Evolutionary conservation across 371 early-diverging fungal species (phyloP).

Genomic region (Conidiobolus incongruus): DNA sequence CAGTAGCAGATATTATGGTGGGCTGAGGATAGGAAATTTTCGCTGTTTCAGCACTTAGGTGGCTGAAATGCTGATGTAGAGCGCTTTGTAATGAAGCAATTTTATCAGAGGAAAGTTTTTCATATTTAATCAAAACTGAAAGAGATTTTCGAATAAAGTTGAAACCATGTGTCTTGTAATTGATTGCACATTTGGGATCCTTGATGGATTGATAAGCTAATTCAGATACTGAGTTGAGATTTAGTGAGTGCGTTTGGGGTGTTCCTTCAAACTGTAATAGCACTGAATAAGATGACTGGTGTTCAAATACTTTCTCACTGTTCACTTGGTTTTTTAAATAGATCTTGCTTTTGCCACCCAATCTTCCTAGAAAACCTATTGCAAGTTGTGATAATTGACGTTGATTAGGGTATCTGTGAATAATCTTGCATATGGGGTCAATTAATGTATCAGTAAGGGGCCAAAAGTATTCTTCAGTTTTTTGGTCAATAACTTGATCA

Average conservation of each 20-base stretch:
- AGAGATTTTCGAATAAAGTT: slow-evolving; percentile 19
- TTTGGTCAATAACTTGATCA: slow-evolving; percentile 92
- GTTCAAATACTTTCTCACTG: too few species aligned
- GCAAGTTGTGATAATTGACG: slow-evolving; percentile 64
- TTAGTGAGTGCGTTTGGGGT: slow-evolving; percentile 19
- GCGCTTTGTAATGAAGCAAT: too few species aligned
- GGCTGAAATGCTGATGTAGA: too few species aligned
- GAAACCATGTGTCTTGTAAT: slow-evolving; percentile 39
- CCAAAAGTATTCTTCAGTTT: slow-evolving; percentile 85
- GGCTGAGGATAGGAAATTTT: too few species aligned
- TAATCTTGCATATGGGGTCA: slow-evolving; percentile 74
- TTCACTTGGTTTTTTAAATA: slow-evolving; percentile 33
- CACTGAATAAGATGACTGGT: neutral
- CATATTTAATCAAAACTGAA: neutral
- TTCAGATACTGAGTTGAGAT: slow-evolving; percentile 23
- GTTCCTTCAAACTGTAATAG: slow-evolving; percentile 24
- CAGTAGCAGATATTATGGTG: too few species aligned
- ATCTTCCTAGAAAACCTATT: slow-evolving; percentile 86
- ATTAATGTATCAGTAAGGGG: slow-evolving; percentile 87
- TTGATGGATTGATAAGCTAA: slow-evolving; percentile 29
- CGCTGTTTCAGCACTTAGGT: too few species aligned
- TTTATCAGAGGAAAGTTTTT: slow-evolving; percentile 22
- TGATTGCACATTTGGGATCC: slow-evolving; percentile 19
- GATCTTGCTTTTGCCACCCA: slow-evolving; percentile 78
- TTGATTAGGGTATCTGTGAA: slow-evolving; percentile 67